Evolutionary conservation across 345 rosid genomes (phyloP), one percentile per base, ranked within the genome.

Genomic region (Euphorbia pulcherrima): DNA sequence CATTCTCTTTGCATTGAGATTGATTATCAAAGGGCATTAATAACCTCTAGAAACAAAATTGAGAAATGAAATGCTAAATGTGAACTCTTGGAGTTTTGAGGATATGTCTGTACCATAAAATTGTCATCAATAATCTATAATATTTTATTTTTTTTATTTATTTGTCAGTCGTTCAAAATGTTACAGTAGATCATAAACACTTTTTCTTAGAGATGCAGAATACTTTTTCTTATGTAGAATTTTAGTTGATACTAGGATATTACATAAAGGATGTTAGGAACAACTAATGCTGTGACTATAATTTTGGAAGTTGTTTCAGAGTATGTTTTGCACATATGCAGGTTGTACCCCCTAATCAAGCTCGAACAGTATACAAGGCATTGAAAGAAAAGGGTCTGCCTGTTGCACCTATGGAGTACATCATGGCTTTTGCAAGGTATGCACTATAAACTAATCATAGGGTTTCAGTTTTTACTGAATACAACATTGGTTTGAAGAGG

Each of bases 391-490:
- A 94, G 68, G 90, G 97, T 74, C 75, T 94, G 64, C 96, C 97
- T 18, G 97, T 91, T 81, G 97, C 97, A 29, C 96, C 88, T 29
- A 90, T 94, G 63, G 95, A 89, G 82, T 94, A 72, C 96, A 91
- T 46, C 97, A 94, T 33, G 99, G 97, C 65, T 94, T 94, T 68
- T 92, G 97, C 68, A 94, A 91, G 92, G 97, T 89, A 79, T 65
- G 18, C 74, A 35, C 50, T 89, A 79, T 65, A 18, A 73, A 35
- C 50, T 51, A 47, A 52, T 40, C n/a, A n/a, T n/a, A n/a, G n/a
- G n/a, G n/a, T 40, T 26, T 71, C 1, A 55, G 16, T 24, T 16
- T 18, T 61, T 13, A 50, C 30, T 59, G 33, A 52, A 48, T 66
- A 35, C 28, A 57, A 48, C 23, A 13, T 48, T 27, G 47, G 33